These are phyloP conservation scores for Colletotrichum simmondsii DNA, from an alignment of 2,329 filamentous ascomycete genomes.

Conservation along the genomic window DNA sequence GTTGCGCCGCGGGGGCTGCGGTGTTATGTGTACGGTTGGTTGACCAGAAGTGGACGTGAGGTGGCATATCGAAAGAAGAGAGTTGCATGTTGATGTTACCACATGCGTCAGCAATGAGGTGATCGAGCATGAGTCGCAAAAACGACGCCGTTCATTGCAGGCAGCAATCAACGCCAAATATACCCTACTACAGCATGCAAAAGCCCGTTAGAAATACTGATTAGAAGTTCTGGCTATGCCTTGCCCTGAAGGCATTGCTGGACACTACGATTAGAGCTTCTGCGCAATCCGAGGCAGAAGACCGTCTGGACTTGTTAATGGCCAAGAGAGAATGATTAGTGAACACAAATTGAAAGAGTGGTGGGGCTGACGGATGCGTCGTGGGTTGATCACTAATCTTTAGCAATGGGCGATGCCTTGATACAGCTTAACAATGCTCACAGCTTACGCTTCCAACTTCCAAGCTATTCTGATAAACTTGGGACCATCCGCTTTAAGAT, in stretches of 20 bases:
- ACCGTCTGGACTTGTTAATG: not conserved
- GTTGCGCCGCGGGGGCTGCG: constrained; percentile 16
- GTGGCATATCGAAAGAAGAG: not conserved
- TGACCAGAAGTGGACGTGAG: not conserved
- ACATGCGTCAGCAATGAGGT: not conserved
- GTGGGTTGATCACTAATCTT: not conserved
- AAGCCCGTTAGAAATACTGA: not conserved
- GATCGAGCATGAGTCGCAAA: too few species aligned
- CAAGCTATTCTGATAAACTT: not conserved
- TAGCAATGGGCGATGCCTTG: not conserved
- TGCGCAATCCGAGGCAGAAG: not conserved
- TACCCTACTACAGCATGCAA: not conserved
- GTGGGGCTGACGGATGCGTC: not conserved
- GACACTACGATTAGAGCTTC: not conserved
- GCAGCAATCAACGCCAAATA: not conserved
- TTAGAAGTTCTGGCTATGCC: not conserved
- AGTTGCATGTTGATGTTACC: not conserved
- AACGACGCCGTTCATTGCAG: too few species aligned
- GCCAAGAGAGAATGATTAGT: not conserved
- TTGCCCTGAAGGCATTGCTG: not conserved
- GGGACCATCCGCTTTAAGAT: not conserved
- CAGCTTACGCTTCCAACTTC: not conserved
- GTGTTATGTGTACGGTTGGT: constrained; percentile 4
- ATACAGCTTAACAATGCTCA: not conserved
- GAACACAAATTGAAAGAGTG: not conserved